These are phyloP conservation scores for Hypoxylon lenormandii DNA, from an alignment of 495 filamentous ascomycete species.

Conservation along the genomic window DNA sequence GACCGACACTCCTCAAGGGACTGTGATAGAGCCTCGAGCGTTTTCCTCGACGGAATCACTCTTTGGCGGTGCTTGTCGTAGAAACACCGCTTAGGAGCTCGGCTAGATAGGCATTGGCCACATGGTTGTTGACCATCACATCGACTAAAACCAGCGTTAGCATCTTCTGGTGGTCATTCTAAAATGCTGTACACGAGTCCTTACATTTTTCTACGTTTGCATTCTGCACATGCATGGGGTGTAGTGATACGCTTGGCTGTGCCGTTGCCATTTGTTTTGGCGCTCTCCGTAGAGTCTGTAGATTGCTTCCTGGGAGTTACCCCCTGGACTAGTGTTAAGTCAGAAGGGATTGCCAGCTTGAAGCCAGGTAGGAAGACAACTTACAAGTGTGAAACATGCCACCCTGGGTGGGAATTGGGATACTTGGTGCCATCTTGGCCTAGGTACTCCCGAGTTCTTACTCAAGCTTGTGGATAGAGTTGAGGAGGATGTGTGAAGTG, in stretches of 20 bases:
- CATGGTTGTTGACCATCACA: slow-evolving; percentile 71
- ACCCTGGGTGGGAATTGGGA: slow-evolving; percentile 62
- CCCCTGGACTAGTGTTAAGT: slow-evolving; percentile 56
- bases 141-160: slow-evolving; percentile 56
- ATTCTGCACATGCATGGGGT: slow-evolving; percentile 70
- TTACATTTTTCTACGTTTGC: slow-evolving; percentile 70
- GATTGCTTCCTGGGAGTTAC: slow-evolving; percentile 62
- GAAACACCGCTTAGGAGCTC: slow-evolving; percentile 68
- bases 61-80: slow-evolving; percentile 71
- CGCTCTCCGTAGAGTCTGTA: slow-evolving; percentile 59
- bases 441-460: slow-evolving; percentile 20
- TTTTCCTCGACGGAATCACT: slow-evolving; percentile 70
- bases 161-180: slow-evolving; percentile 1
- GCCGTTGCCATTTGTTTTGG: slow-evolving; percentile 56
- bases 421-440: slow-evolving; percentile 61
- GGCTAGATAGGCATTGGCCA: slow-evolving; percentile 68
- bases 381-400: slow-evolving; percentile 67
- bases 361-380: slow-evolving; percentile 23
- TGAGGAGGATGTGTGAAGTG: slow-evolving; percentile 17
- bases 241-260: slow-evolving; percentile 63
- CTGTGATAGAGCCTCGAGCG: slow-evolving; percentile 68
- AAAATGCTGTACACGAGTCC: slow-evolving; percentile 26
- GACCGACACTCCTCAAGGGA: slow-evolving; percentile 69
- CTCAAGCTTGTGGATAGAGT: slow-evolving; percentile 23
- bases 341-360: slow-evolving; percentile 9